Evolutionary conservation across 257 asterid species (phyloP), one percentile per base, ranked within the genome.

Genomic region (Salvia hispanica): DNA sequence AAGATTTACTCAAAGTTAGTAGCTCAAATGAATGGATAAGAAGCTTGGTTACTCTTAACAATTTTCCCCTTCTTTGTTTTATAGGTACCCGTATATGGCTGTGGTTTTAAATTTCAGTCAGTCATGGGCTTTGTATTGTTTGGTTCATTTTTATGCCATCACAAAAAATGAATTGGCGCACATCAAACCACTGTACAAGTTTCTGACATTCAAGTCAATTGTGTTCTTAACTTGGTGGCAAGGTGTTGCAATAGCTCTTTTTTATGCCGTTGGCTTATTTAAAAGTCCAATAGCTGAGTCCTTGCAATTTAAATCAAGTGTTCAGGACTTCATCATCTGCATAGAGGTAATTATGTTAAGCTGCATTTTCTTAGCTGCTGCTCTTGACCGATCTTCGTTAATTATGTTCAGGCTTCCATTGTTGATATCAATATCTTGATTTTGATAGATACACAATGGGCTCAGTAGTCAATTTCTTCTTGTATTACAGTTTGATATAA

Each of bases 151-250:
- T 78, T 94, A 94, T 72, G 66, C 90, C 75, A 88, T 91, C 67
- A 88, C 97, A 14, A 94, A 94, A 79, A 81, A 79, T 66, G 95
- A 94, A 87, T 72, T 94, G 77, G 95, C 95, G 15, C 97, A 90
- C 82, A 94, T 94, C 45, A 85, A 87, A 74, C 99, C 99, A 36
- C 77, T 94, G 69, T 86, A 86, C 86, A 94, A 94, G 81, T 94
- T 94, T 77, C 73, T 91, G 85, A 91, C 95, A 7, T 94, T 94
- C 79, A 94, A 94, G 88, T 94, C 99, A 46, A 94, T 94, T 53
- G 99, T 94, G 76, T 94, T 94, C 83, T 81, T 94, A 72, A 94
- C 99, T 65, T 94, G 99, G 99, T 94, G 99, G 99, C 99, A 94
- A 88, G 99, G 99, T 75, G 82, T 94, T 73, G 88, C 92, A 31